Percentiles rank a stretch among this genome's conserved stretches.
phyloP scores from a whole-genome alignment of 1,284 basidiomycete species.

The Sphagnurus paluster region DNA sequence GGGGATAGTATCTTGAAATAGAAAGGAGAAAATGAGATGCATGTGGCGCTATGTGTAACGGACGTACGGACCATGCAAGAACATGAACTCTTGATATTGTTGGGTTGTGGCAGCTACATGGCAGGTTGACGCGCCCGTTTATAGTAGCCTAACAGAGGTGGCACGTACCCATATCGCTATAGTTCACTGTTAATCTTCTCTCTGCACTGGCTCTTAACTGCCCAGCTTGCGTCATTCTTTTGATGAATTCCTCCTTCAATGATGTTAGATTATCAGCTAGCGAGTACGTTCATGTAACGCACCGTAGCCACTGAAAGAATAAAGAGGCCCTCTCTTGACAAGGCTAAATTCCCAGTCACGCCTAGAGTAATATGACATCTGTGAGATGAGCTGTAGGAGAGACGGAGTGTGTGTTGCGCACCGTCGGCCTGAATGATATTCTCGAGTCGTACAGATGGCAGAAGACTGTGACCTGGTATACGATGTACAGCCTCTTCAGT shows the following conservation, averaged over 20 bases:
- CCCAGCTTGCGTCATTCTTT: constrained; percentile 60
- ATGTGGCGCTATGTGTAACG: constrained; percentile 1
- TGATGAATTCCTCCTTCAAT: constrained; percentile 75
- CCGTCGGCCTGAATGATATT: constrained; percentile 73
- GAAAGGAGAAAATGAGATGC: constrained; percentile 8
- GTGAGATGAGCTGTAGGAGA: constrained; percentile 2
- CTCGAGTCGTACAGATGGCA: constrained; percentile 63
- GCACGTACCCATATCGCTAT: constrained; percentile 66
- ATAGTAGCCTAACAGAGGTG: neutral
- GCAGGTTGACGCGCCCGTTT: constrained; percentile 9
- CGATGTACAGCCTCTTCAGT: constrained; percentile 44
- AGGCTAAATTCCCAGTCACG: constrained; percentile 53
- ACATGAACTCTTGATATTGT: constrained; percentile 66
- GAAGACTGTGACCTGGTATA: constrained; percentile 57
- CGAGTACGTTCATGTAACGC: constrained; percentile 24
- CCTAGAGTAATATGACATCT: constrained; percentile 30
- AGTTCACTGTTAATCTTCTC: constrained; percentile 55
- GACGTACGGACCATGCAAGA: constrained; percentile 55
- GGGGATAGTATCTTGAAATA: constrained; percentile 62
- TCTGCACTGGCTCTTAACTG: constrained; percentile 54
- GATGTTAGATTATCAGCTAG: constrained; percentile 15
- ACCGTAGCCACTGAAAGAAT: constrained; percentile 72
- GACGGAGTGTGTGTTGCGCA: constrained; percentile 29
- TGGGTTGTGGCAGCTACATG: constrained; percentile 52
- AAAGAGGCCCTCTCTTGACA: constrained; percentile 75